Evolutionary conservation across 352 stramenopile species (phyloP).

Genomic region (Globisporangium acanthophoron): DNA sequence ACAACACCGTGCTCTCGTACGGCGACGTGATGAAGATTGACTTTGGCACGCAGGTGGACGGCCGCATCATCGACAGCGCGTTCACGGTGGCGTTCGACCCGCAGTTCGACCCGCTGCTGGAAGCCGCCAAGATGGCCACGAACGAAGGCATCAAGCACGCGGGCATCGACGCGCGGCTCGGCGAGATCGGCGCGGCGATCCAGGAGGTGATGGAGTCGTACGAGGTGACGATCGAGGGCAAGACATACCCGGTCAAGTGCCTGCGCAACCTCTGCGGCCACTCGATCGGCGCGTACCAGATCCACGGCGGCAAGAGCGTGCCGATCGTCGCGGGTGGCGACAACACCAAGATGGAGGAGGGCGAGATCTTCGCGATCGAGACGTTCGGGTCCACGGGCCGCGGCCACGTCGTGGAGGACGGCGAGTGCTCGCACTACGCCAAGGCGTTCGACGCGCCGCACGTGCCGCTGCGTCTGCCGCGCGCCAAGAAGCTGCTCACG

Average conservation of each 20-base stretch:
- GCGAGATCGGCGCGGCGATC: constrained; percentile 90
- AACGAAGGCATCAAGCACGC: constrained; percentile 89
- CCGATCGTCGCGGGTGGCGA: constrained; percentile 87
- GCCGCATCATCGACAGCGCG: constrained; percentile 94
- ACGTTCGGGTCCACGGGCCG: constrained; percentile 75
- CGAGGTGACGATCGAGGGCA: constrained; percentile 91
- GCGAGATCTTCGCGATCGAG: constrained; percentile 91
- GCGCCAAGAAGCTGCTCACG: constrained; percentile 83
- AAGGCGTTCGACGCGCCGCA: constrained; percentile 87
- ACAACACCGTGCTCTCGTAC: constrained; percentile 92
- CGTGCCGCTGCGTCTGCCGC: constrained; percentile 33
- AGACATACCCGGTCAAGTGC: constrained; percentile 85
- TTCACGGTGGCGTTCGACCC: constrained; percentile 94
- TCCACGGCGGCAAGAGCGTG: constrained; percentile 89
- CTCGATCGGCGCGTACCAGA: constrained; percentile 90
- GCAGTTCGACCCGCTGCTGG: constrained; percentile 90
- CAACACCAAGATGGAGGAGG: constrained; percentile 88
- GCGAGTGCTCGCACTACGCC: constrained; percentile 94
- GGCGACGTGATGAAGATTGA: constrained; percentile 98
- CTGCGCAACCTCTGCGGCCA: constrained; percentile 94
- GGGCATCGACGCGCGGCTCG: constrained; percentile 94
- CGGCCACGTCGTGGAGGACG: constrained; percentile 78
- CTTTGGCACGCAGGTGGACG: constrained; percentile 95
- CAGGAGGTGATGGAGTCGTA: constrained; percentile 95
- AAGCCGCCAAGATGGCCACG: constrained; percentile 92